Evolutionary conservation across 805 yeast genomes (phyloP), one percentile per base, ranked within the genome.

Genomic region (Suhomyces prunicola): DNA sequence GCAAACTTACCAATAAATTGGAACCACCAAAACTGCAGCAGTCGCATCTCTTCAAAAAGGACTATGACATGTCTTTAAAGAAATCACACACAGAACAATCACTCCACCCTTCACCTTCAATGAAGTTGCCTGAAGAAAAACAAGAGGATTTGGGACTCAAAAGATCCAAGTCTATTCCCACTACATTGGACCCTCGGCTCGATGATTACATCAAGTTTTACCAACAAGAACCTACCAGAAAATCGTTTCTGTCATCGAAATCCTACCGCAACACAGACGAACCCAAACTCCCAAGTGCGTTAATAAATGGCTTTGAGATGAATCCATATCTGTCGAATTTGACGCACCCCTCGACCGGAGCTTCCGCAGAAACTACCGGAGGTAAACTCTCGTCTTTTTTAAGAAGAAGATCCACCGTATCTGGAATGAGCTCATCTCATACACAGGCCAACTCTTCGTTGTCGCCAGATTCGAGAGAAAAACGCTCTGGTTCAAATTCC

Each of bases 201-300:
- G 71, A 67, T 17, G 76, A 72, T 39, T 74, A 72, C 48, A 65
- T 74, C 48, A 67, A 63, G 41, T 69, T 72, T 51, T 74, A 69
- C 54, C 57, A 60, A 27, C 68, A 64, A 53, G 62, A 62, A 24
- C 64, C 61, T 31, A 44, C 57, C 17, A 57, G 67, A 5, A 48
- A 61, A 27, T 51, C 60, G n/a, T 41, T 26, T 15, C 55, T 64
- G 10, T 44, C 56, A 5, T 22, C 48, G 13, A 44, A 15, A 27
- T 19, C 42, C 9, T 15, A 52, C 46, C 49, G 63, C 31, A 53
- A 56, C 22, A 55, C 53, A 5, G 46, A 54, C 13, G 50, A 40
- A 10, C 47, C 29, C 8, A 50, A 54, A 10, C 52, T 59, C 13
- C 60, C 63, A 4, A 58, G 67, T 53, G 65, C 60, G 3, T 55